phyloP scores from a whole-genome alignment of 306 rosid genomes.

The Ormosia emarginata region DNA sequence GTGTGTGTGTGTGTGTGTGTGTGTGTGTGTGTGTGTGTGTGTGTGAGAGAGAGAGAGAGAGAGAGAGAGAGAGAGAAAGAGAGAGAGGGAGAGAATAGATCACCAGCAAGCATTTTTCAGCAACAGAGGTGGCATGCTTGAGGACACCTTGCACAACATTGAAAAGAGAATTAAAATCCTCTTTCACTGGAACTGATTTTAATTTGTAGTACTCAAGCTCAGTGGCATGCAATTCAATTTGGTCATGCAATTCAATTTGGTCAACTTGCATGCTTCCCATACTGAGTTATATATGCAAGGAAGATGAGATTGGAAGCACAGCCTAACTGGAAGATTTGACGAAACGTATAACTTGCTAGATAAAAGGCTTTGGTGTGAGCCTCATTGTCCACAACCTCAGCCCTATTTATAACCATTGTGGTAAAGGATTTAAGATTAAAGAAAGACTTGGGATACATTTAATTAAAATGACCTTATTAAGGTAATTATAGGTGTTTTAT shows the following conservation, averaged over 20 bases:
- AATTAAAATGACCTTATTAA: too few relatives aligned
- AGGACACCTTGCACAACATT: neutral
- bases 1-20: too few relatives aligned
- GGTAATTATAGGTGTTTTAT: too few relatives aligned
- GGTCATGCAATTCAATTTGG: neutral
- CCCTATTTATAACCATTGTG: neutral
- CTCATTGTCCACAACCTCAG: neutral
- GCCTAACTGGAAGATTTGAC: neutral
- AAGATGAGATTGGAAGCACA: neutral
- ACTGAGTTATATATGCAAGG: neutral
- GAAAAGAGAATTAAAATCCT: neutral
- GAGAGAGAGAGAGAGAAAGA: too few relatives aligned
- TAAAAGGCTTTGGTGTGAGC: neutral
- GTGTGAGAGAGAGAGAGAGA: too few relatives aligned
- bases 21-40: too few relatives aligned
- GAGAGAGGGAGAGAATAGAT: neutral
- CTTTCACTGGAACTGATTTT: neutral
- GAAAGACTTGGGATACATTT: neutral
- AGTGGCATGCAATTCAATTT: neutral
- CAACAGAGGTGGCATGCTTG: neutral
- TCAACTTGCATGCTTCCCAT: neutral
- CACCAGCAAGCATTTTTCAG: neutral
- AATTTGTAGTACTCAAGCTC: neutral
- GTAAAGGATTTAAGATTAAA: neutral
- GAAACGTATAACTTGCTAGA: neutral